These are phyloP conservation scores for Phaffomyces thermotolerans DNA, from an alignment of 805 yeast species.

Conservation along the genomic window DNA sequence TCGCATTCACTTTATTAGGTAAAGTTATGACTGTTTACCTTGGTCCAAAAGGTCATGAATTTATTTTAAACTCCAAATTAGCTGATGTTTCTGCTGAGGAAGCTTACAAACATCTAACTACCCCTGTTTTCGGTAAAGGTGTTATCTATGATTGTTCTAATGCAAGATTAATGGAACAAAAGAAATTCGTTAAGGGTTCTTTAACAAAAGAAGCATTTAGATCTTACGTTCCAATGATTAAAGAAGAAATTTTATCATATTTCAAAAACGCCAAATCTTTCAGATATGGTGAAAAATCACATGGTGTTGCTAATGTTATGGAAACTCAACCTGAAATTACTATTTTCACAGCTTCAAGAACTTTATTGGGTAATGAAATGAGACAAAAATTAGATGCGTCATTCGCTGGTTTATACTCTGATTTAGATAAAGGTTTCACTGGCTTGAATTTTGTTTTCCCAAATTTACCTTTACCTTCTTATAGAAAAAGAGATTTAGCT, in stretches of 20 bases:
- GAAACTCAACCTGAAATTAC: conserved; percentile 90
- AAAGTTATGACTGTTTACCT: conserved; percentile 90
- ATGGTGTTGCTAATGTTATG: conserved; percentile 62
- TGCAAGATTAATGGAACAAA: conserved; percentile 92
- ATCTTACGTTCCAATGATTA: conserved; percentile 80
- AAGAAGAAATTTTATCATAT: conserved; percentile 66
- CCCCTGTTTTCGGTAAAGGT: conserved; percentile 98
- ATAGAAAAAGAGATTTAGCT: conserved; percentile 80
- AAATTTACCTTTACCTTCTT: conserved; percentile 80
- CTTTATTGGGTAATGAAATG: conserved; percentile 87
- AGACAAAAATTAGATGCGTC: conserved; percentile 73
- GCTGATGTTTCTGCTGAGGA: conserved; percentile 93
- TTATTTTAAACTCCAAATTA: conserved; percentile 83
- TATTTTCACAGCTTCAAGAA: conserved; percentile 90
- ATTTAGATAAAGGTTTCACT: conserved; percentile 93
- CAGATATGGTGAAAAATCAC: conserved; percentile 29
- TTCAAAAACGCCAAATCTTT: conserved; percentile 48
- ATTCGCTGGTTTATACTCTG: conserved; percentile 80
- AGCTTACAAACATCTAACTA: conserved; percentile 92
- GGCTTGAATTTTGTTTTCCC: conserved; percentile 96
- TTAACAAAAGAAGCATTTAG: conserved; percentile 80
- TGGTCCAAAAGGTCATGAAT: conserved; percentile 98
- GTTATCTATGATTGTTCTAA: conserved; percentile 97
- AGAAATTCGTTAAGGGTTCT: conserved; percentile 90
- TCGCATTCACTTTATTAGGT: conserved; percentile 84